These are phyloP conservation scores for Ogataea hybrid DNA, from an alignment of 1,139 yeast genomes.

Conservation along the genomic window DNA sequence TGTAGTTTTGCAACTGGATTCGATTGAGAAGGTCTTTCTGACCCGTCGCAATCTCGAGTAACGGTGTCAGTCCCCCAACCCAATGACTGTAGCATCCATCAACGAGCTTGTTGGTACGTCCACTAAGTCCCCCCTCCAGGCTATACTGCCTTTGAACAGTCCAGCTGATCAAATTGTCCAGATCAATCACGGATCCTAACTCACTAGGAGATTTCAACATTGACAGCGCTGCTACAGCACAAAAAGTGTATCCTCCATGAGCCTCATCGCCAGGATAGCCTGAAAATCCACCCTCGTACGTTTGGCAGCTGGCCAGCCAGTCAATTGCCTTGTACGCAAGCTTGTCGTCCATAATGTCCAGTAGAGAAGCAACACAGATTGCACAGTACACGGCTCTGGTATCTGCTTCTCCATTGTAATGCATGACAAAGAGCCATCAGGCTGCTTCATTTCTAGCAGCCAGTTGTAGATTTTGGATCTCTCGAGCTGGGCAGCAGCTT, in stretches of 20 bases:
- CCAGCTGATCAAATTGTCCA: slow-evolving; percentile 59
- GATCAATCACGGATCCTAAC: slow-evolving; percentile 33
- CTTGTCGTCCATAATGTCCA: slow-evolving; percentile 62
- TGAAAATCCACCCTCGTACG: slow-evolving; percentile 94
- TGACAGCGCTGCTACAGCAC: slow-evolving; percentile 76
- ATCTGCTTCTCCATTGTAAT: slow-evolving; percentile 78
- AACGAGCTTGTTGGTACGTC: slow-evolving; percentile 88
- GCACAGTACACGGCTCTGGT: slow-evolving; percentile 89
- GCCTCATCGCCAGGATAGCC: slow-evolving; percentile 85
- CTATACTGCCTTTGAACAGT: slow-evolving; percentile 61
- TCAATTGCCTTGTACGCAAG: slow-evolving; percentile 50
- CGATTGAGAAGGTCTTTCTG: slow-evolving; percentile 43
- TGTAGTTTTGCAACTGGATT: slow-evolving; percentile 59
- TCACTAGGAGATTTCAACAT: slow-evolving; percentile 40
- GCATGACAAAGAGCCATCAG: slow-evolving; percentile 75
- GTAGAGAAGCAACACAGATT: slow-evolving; percentile 65
- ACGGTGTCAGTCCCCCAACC: slow-evolving; percentile 79
- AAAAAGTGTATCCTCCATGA: slow-evolving; percentile 95
- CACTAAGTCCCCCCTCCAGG: slow-evolving; percentile 83
- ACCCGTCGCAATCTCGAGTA: slow-evolving; percentile 53
- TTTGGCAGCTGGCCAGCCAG: slow-evolving; percentile 76
- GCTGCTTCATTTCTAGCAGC: slow-evolving; percentile 61
- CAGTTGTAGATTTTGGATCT: slow-evolving; percentile 53
- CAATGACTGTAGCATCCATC: slow-evolving; percentile 97
- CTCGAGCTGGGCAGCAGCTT: slow-evolving; percentile 43